A percentile compares a stretch with the other conserved stretches of the same genome.
phyloP scores from a whole-genome alignment of 441 rosid species.

The Euphorbia schlechtendalii region DNA sequence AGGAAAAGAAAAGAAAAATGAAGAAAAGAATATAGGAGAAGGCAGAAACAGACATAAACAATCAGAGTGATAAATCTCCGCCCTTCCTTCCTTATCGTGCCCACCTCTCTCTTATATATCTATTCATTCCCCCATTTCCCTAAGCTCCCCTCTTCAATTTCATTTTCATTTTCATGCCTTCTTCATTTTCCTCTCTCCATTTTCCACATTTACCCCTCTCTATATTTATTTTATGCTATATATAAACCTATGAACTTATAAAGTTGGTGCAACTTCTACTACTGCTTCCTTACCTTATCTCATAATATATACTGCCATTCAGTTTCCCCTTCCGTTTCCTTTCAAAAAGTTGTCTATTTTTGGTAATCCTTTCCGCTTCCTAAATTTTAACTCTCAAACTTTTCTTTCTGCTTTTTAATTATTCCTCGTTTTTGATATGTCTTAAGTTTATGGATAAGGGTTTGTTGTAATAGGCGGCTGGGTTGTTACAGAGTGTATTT shows the following conservation, averaged over 20 bases:
- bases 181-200: slow-evolving; percentile 14
- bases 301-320: slow-evolving; percentile 11
- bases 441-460: background rate
- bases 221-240: background rate
- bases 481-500: background rate
- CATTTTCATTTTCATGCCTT: slow-evolving; percentile 5
- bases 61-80: slow-evolving; percentile 78
- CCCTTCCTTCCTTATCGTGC: slow-evolving; percentile 99
- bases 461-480: slow-evolving; percentile 1
- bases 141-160: background rate
- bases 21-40: background rate
- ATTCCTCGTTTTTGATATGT: background rate
- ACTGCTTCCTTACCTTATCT: background rate
- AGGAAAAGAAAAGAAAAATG: no score
- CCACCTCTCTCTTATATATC: slow-evolving; percentile 21
- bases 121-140: slow-evolving; percentile 20
- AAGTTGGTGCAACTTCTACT: background rate
- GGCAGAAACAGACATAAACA: slow-evolving; percentile 50
- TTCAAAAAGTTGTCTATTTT: slow-evolving; percentile 2
- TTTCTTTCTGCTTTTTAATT: background rate
- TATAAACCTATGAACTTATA: background rate
- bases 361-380: slow-evolving; percentile 16
- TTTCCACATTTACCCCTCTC: background rate
- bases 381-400: no score
- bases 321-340: background rate